These are phyloP conservation scores for Lasiodiplodia sp. DNA, from an alignment of 2,329 filamentous ascomycete genomes.

Conservation along the genomic window DNA sequence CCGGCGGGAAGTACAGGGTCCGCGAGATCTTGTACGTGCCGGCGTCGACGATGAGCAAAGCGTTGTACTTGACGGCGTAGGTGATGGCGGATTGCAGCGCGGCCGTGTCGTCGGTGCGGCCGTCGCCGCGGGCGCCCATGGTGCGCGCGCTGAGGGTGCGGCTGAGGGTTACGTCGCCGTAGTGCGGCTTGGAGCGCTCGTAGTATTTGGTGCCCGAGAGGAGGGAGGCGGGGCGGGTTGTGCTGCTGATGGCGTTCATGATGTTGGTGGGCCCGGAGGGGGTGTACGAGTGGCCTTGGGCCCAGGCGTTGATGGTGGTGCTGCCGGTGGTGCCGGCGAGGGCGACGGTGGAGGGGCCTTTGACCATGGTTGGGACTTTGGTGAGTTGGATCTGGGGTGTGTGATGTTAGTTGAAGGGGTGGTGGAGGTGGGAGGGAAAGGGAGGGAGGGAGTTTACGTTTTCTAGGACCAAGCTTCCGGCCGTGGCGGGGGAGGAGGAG, in stretches of 20 bases:
- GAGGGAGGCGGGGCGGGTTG: constrained; percentile 53
- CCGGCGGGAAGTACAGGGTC: constrained; percentile 66
- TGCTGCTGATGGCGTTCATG: constrained; percentile 53
- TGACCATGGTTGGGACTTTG: constrained; percentile 51
- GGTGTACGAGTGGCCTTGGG: constrained; percentile 43
- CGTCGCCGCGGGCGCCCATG: constrained; percentile 77
- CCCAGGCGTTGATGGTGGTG: constrained; percentile 40
- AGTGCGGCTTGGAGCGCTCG: constrained; percentile 58
- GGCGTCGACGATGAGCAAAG: constrained; percentile 64
- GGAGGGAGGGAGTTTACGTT: constrained; percentile 59
- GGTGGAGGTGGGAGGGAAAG: constrained; percentile 58
- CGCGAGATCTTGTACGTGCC: constrained; percentile 63
- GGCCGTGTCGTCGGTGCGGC: constrained; percentile 77
- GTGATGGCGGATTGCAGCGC: constrained; percentile 78
- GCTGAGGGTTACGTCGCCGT: constrained; percentile 62
- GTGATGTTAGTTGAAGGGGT: constrained; percentile 55
- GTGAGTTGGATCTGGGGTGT: constrained; percentile 52
- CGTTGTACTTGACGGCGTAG: constrained; percentile 61
- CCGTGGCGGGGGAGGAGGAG: constrained; percentile 52
- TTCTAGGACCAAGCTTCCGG: constrained; percentile 62
- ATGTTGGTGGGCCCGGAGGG: constrained; percentile 51
- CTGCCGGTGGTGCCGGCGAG: constrained; percentile 36
- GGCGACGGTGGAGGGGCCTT: constrained; percentile 35
- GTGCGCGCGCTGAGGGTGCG: constrained; percentile 40
- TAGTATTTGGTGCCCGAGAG: constrained; percentile 58